phyloP scores from a whole-genome alignment of 2,329 filamentous ascomycete species.

The Aspergillus tamarii region DNA sequence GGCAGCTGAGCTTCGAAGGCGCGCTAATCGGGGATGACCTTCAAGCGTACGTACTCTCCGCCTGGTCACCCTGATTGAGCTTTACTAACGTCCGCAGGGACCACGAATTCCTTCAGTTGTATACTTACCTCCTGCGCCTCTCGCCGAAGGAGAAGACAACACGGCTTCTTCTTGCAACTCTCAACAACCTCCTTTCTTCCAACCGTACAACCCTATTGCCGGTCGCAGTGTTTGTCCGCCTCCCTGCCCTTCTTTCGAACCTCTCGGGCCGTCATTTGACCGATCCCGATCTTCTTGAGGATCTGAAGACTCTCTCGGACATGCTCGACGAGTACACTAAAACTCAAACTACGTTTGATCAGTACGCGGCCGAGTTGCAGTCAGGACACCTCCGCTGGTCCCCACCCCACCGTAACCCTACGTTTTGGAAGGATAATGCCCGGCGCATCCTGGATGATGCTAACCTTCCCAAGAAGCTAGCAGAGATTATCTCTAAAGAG shows the following conservation, averaged over 20 bases:
- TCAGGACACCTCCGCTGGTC: slow-evolving; percentile 91
- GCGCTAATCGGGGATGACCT: slow-evolving; percentile 73
- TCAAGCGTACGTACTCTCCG: slow-evolving; percentile 52
- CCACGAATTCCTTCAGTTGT: slow-evolving; percentile 88
- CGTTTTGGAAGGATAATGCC: slow-evolving; percentile 92
- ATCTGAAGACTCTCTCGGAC: slow-evolving; percentile 54
- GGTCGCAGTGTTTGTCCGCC: slow-evolving; percentile 80
- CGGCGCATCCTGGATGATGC: slow-evolving; percentile 82
- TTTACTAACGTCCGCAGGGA: slow-evolving; percentile 60
- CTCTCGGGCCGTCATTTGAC: slow-evolving; percentile 57
- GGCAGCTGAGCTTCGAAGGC: slow-evolving; percentile 94
- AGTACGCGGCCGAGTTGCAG: slow-evolving; percentile 78
- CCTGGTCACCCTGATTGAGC: neutral
- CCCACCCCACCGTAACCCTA: slow-evolving; percentile 80
- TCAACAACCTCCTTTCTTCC: slow-evolving; percentile 81
- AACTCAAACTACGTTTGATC: slow-evolving; percentile 68
- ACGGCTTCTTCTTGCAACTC: slow-evolving; percentile 82
- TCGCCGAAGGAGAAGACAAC: slow-evolving; percentile 99
- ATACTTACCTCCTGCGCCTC: slow-evolving; percentile 86
- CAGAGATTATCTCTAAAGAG: slow-evolving; percentile 81
- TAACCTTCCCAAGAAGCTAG: slow-evolving; percentile 77
- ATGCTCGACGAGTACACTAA: slow-evolving; percentile 85
- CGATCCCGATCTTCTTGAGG: slow-evolving; percentile 53
- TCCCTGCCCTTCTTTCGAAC: slow-evolving; percentile 66
- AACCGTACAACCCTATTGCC: slow-evolving; percentile 73